phyloP scores from a whole-genome alignment of 345 rosid genomes.

The Aurinia saxatilis region DNA sequence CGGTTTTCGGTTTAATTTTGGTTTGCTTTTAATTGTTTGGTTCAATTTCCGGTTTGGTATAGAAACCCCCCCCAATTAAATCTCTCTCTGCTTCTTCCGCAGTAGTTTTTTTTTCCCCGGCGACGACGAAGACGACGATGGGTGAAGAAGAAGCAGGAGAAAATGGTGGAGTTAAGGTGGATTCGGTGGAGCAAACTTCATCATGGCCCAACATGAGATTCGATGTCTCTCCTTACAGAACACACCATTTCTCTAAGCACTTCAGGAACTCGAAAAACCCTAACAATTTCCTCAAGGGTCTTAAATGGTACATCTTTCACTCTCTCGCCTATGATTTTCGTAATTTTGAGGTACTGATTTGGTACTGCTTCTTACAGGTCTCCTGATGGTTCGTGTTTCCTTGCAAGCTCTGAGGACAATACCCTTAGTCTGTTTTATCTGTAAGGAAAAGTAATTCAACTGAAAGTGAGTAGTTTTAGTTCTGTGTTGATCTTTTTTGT shows the following conservation, averaged over 20 bases:
- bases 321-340: background rate
- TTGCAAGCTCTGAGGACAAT: constrained; percentile 75
- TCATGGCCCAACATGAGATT: constrained; percentile 52
- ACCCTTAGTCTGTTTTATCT: constrained; percentile 57
- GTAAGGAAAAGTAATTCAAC: constrained; percentile 35
- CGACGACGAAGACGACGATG: constrained; percentile 12
- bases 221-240: constrained; percentile 58
- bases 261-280: constrained; percentile 49
- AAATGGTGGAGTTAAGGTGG: constrained; percentile 26
- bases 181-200: constrained; percentile 23
- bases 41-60: background rate
- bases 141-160: constrained; percentile 23
- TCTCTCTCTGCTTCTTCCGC: background rate
- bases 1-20: constrained; percentile 4
- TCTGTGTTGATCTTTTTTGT: background rate
- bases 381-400: constrained; percentile 88
- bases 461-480: background rate
- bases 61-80: background rate
- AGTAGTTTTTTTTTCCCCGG: background rate
- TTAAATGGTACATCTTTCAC: constrained; percentile 48
- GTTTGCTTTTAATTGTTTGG: background rate
- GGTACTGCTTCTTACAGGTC: constrained; percentile 51
- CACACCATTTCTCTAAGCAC: constrained; percentile 61
- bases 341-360: background rate
- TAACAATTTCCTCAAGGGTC: constrained; percentile 88